A percentile compares a stretch with the other conserved stretches of the same genome.
phyloP scores from a whole-genome alignment of 2,329 filamentous ascomycete genomes.

The Waltergamsia citrina region DNA sequence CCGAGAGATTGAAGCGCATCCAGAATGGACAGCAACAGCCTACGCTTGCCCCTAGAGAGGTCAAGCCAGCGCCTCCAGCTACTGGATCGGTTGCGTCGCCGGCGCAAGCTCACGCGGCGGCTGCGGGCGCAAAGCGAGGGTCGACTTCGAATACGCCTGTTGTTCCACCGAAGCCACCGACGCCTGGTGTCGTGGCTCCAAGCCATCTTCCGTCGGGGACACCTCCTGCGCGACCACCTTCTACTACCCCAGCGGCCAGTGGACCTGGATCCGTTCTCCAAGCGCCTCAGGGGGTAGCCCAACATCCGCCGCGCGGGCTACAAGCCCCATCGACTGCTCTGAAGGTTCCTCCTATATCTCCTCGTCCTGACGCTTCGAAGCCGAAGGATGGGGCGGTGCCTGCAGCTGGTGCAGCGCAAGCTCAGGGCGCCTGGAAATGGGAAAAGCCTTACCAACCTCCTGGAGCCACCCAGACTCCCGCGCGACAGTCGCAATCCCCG shows the following conservation, averaged over 20 bases:
- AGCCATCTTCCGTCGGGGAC: conserved; percentile 16
- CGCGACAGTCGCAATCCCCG: conserved; percentile 15
- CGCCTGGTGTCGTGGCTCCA: conserved; percentile 11
- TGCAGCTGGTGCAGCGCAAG: conserved; percentile 12
- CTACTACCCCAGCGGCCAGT: conserved; percentile 15
- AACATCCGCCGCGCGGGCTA: conserved; percentile 18
- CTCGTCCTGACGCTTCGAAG: conserved; percentile 21
- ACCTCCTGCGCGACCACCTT: conserved; percentile 12
- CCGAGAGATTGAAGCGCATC: conserved; percentile 22
- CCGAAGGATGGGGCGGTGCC: conserved; percentile 12
- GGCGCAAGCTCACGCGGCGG: conserved; percentile 10
- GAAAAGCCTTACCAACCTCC: conserved; percentile 30
- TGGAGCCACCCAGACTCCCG: conserved; percentile 10
- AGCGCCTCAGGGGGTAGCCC: conserved; percentile 21
- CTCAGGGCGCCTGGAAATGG: conserved; percentile 23
- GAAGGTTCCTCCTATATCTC: conserved; percentile 20
- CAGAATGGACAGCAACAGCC: conserved; percentile 10
- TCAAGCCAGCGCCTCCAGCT: conserved; percentile 10
- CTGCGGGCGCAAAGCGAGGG: conserved; percentile 12
- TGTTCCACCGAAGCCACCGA: conserved; percentile 22
- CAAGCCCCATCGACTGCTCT: conserved; percentile 19
- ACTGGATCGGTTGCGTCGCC: conserved; percentile 9
- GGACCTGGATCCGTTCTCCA: conserved; percentile 23
- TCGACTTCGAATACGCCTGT: conserved; percentile 21
- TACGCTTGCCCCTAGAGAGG: conserved; percentile 20